Percentiles rank a stretch among this genome's conserved stretches.
Evolutionary conservation across 108 stramenopile genomes (phyloP).

Genomic region (Nitzschia sp.): DNA sequence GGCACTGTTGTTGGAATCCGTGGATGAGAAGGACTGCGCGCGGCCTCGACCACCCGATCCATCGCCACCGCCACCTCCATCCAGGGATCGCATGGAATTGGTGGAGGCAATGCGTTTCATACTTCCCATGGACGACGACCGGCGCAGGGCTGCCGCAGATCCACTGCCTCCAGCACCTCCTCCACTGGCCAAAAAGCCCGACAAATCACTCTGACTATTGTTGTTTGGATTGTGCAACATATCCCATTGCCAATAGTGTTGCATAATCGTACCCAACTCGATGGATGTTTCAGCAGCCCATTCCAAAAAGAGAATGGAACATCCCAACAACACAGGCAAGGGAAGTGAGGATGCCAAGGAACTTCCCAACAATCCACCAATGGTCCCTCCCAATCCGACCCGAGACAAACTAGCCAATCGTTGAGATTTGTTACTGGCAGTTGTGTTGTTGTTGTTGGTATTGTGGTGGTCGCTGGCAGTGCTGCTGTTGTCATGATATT

Average conservation of each 20-base stretch:
- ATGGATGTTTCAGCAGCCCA: constrained; percentile 75
- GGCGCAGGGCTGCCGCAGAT: constrained; percentile 55
- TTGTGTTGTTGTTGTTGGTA: not conserved
- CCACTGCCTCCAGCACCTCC: too few relatives aligned
- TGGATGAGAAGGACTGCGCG: too few relatives aligned
- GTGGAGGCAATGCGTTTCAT: constrained; percentile 85
- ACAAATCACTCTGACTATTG: constrained; percentile 56
- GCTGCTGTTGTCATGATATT: constrained; percentile 42
- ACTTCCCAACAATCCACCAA: constrained; percentile 84
- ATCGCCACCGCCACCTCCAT: not conserved
- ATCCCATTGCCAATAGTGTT: constrained; percentile 69
- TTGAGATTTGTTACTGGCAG: constrained; percentile 28
- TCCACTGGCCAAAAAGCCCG: constrained; percentile 32
- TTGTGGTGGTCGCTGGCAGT: constrained; percentile 14
- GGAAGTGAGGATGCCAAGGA: constrained; percentile 65
- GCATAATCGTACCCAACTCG: constrained; percentile 86
- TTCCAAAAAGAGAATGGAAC: constrained; percentile 74
- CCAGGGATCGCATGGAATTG: constrained; percentile 31
- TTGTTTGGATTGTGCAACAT: constrained; percentile 59
- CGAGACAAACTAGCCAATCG: constrained; percentile 70
- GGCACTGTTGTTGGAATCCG: too few relatives aligned
- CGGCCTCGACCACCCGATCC: too few relatives aligned
- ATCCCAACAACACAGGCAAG: constrained; percentile 67
- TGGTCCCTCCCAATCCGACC: constrained; percentile 85
- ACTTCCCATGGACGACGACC: constrained; percentile 62